Percentiles rank a stretch among this genome's conserved stretches.
These are phyloP conservation scores for Quercus berberidifolia DNA, from an alignment of 306 rosid genomes.

Conservation along the genomic window DNA sequence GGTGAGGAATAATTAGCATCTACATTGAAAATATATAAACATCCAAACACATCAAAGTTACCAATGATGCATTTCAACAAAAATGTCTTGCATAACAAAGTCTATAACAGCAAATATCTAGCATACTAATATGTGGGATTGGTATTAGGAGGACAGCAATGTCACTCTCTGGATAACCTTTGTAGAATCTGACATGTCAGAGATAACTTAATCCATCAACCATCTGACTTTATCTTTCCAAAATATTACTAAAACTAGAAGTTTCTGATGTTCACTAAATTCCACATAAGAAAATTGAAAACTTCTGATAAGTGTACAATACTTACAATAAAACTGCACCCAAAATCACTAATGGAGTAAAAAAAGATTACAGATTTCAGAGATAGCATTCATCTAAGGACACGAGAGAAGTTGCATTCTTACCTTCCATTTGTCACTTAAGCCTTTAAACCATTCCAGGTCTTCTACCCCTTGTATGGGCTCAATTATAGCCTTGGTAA, in stretches of 20 bases:
- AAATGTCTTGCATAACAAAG: background rate
- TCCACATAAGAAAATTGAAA: background rate
- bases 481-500: constrained; percentile 61
- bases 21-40: background rate
- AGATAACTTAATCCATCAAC: background rate
- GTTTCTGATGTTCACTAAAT: background rate
- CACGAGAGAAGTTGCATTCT: constrained; percentile 29
- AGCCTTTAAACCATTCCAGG: constrained; percentile 82
- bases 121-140: background rate
- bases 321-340: background rate
- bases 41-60: background rate
- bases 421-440: constrained; percentile 91
- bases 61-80: background rate
- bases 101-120: background rate
- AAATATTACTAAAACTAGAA: too few relatives aligned
- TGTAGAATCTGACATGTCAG: background rate
- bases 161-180: background rate
- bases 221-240: background rate
- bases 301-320: background rate
- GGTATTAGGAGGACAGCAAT: background rate
- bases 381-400: background rate
- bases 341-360: background rate
- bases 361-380: background rate
- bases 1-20: background rate
- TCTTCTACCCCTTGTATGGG: constrained; percentile 70